Conservation (phyloP, 805 yeast genomes). For the Yarrowia osloensis region DNA sequence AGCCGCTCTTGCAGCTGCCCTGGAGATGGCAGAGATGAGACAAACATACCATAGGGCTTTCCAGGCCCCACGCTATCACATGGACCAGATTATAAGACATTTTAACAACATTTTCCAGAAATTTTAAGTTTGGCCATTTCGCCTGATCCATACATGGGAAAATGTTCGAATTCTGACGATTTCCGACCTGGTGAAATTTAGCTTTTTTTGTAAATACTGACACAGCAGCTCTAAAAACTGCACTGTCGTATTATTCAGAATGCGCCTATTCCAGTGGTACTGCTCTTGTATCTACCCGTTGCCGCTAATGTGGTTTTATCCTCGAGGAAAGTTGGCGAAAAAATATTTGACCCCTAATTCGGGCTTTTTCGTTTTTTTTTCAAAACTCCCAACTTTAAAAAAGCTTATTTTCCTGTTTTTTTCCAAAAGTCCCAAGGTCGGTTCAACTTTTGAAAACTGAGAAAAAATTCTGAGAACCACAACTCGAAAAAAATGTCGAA, state of each 20-base stretch:
- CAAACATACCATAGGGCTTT: too few relatives aligned
- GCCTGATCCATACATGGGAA: neutral
- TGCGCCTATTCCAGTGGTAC: neutral
- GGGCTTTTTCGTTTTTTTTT: neutral
- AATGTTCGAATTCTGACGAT: neutral
- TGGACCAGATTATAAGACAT: too few relatives aligned
- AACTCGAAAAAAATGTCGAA: too few relatives aligned
- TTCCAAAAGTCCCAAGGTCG: neutral
- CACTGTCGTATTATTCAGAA: too few relatives aligned
- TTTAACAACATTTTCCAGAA: neutral
- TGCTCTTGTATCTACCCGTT: neutral
- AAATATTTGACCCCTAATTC: neutral
- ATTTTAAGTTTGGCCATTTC: neutral
- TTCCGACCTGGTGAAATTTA: neutral
- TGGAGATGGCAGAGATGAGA: too few relatives aligned
- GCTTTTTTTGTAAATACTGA: too few relatives aligned
- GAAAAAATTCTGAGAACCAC: too few relatives aligned
- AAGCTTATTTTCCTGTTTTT: too few relatives aligned
- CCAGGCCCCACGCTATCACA: too few relatives aligned
- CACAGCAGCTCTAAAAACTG: neutral
- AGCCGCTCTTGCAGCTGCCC: too few relatives aligned
- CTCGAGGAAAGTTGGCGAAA: neutral
- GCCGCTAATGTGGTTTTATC: neutral
- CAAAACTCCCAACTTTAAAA: too few relatives aligned
- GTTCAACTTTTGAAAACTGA: too few relatives aligned